Evolutionary conservation across 2,329 filamentous ascomycete genomes (phyloP), one percentile per base, ranked within the genome.

Genomic region (Trichoderma pleuroti): DNA sequence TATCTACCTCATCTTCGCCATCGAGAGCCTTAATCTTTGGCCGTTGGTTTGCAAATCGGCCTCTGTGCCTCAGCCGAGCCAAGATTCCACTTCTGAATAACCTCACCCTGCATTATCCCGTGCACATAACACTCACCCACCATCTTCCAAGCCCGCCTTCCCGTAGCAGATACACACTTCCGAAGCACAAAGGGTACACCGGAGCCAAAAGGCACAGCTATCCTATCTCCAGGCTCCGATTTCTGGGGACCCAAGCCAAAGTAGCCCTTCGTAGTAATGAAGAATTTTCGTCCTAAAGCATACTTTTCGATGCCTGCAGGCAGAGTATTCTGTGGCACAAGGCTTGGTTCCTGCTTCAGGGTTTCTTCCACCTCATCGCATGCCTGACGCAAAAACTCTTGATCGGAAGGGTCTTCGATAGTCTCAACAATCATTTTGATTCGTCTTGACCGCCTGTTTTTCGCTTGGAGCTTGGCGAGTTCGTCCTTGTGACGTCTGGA

Each of bases 91-190:
- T 66, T 21, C 11, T 39, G 49, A 26, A 66, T 30, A 16, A 66
- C 18, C 18, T 66, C 63, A 14, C 63, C 63, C 16, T 66, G 63
- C 63, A 66, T 66, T 28, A 66, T 66, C 18, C 49, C 63, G 12
- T 66, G 63, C 4, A 66, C 63, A 24, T 66, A 66, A 28, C 63
- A 57, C 24, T 66, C 63, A 11, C 63, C 49, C 11, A 66, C 18
- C 11, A 66, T 57, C 24, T 12, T 66, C 63, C 63, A 66, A 57
- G 34, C 34, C 14, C 52, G 32, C 49, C n/a, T 57, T 4, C 63
- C 63, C 8, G 24, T 11, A 21, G 12, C 8, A 11, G 63, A 30
- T 16, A 10, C 2, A 21, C 49, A 66, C 11, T 56, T 66, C 26
- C 63, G 49, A 57, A 66, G 32, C 24, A 66, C 63, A 57, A 66